Base-by-base conservation (phyloP, 176 grass and related monocot genomes). In the Triticum urartu region DNA sequence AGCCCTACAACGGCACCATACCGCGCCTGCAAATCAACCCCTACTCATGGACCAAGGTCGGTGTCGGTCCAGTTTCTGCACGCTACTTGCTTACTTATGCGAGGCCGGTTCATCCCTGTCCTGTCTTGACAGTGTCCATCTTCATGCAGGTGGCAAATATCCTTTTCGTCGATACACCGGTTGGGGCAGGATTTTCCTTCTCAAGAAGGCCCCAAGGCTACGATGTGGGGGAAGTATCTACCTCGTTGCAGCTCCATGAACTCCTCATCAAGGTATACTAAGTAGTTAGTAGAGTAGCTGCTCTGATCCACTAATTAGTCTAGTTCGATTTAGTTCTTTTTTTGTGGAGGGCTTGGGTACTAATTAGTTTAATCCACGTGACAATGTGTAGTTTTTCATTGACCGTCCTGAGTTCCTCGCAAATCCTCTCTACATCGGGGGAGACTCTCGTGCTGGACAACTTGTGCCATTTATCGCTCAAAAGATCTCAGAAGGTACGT, bases 181-280 rank as follows among this genome's bases (percentile, higher is more conserved):
- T 94, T 4, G 92, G 94, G 18, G 83, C 92, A 26, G 92, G 88
- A 11, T 97, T 97, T 68, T 94, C 95, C 9, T 97, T 87, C 11
- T 92, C 95, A 0, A 69, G 68, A 69, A 26, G 78, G 10, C 21
- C 68, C 5, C 32, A 91, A 81, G 95, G 95, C 21, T 94, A 97
- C 25, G 20, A 94, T 9, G 88, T 90, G 47, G 84, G 86, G 26
- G 95, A 94, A 9, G 25, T 75, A 1, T 65, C 71, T 1, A 15
- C 89, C 36, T 62, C 85, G 5, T 1, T 60, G 61, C 94, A 97
- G 30, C 56, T 90, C 38, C 47, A 85, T 13, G 42, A 84, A 1
- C 90, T 97, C 61, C 85, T 94, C 64, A 63, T 30, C 32, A 81
- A 92, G 92, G 94, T 97, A 30, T 0, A 17, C 1, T 40, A 0